Evolutionary conservation across 2,329 filamentous ascomycete species (phyloP), one percentile per base, ranked within the genome.

Genomic region (Trichoderma lentiforme): DNA sequence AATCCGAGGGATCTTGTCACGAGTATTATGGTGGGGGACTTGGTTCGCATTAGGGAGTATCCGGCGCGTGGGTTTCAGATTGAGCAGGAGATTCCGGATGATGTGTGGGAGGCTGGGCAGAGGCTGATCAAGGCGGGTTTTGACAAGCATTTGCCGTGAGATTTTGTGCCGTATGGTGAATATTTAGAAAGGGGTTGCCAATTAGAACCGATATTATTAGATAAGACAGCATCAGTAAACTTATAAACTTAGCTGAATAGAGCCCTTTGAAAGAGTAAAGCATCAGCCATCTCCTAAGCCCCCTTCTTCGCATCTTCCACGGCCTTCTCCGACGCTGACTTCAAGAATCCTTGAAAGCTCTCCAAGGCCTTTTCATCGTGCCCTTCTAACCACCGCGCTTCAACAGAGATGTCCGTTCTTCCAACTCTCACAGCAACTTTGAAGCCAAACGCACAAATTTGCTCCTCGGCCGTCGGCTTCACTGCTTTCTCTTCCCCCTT

Each of bases 321-420:
- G 1, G 75, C 75, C 7, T 68, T 67, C 56, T 74, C 73, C 1
- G 73, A 76, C 5, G 77, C 84, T 9, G 78, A 73, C 80, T 90
- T 92, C 58, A 97, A 74, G 84, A 95, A 94, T 0, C 93, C 94
- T 73, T 90, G 92, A 74, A 99, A 94, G 79, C 95, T 98, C 82
- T 97, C 93, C 80, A 95, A 97, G 0, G 96, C 78, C 0, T 90
- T 86, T 21, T 87, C 84, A 75, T 97, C 92, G 6, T 86, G 84
- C 0, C 96, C 95, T 76, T 93, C 90, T 1, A 93, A 78, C 95
- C 81, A 83, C 36, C 92, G 85, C 69, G 92, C 84, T 5, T 81
- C 75, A 5, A 92, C 82, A 2, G 78, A 80, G 0, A 90, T 83
- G 21, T 81, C 78, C 2, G 78, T 76, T 65, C 79, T 79, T 21